Evolutionary conservation across 2,329 filamentous ascomycete genomes (phyloP), one percentile per base, ranked within the genome.

Genomic region (Verticillium dahliae): DNA sequence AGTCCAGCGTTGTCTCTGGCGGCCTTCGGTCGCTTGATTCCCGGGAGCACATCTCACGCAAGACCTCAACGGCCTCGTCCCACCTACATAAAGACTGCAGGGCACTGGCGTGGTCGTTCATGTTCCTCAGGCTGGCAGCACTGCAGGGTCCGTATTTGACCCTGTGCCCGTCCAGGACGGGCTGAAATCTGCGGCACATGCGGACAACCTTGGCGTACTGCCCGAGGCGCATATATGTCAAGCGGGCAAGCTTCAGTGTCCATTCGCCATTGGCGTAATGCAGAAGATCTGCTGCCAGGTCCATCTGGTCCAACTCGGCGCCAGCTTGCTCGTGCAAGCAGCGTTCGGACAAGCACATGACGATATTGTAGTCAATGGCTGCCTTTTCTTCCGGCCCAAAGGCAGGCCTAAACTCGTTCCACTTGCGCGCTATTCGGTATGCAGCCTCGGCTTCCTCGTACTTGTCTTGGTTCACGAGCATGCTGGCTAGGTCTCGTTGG

Each of bases 211-310:
- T 60, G 1, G 63, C 60, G 59, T 66, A 63, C 13, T 58, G 59
- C 15, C 59, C 59, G 5, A 66, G 54, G 35, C 61, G 59, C 7
- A 66, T 60, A 34, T 62, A 61, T 15, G 64, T 66, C 54, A 63
- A n/a, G 1, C 64, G 58, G 22, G 63, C 64, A 31, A 66, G 63
- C 60, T 66, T 66, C 14, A 66, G 63, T 1, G 64, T 66, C 64
- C 64, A 66, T 22, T 66, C 64, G 10, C 64, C 64, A 22, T 66
- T 66, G n/a, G 64, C 63, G 34, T 66, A 66, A 58, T 66, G 64
- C 14, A 66, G 60, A 6, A 66, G 61, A 38, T 66, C 64, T 37
- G 61, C 64, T 31, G 64, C 63, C 10, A 66, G 41, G 15, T 66
- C 64, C 61, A 66, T 65, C 22, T 56, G 50, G 13, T 50, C 60